Percentiles rank a stretch among this genome's conserved stretches.
phyloP scores from a whole-genome alignment of 805 yeast species.

The Saccharomyces paradoxus region DNA sequence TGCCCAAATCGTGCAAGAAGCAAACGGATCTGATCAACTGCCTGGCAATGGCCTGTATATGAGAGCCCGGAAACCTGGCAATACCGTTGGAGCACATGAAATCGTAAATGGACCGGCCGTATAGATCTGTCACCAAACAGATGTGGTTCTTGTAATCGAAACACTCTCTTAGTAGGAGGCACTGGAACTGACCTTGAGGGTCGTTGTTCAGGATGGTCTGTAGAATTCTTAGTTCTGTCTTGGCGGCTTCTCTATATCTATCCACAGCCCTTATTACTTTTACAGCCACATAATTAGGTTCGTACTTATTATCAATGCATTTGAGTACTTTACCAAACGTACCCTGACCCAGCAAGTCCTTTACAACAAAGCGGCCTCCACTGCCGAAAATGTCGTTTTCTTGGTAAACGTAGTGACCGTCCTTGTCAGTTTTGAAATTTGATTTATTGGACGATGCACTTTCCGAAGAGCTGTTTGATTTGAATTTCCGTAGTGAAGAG shows the following conservation, averaged over 20 bases:
- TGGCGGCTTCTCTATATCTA: conserved; percentile 91
- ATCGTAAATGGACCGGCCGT: conserved; percentile 81
- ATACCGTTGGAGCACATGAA: conserved; percentile 78
- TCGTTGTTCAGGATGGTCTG: conserved; percentile 25
- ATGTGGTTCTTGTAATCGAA: conserved; percentile 91
- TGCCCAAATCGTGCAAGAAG: conserved; percentile 78
- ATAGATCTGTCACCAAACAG: conserved; percentile 82
- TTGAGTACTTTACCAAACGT: conserved; percentile 98
- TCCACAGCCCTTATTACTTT: conserved; percentile 88
- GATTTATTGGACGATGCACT: not conserved
- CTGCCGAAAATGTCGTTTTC: conserved; percentile 54
- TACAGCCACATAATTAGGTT: conserved; percentile 57
- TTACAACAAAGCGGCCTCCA: conserved; percentile 57
- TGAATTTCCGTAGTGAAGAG: not conserved
- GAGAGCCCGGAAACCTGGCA: conserved; percentile 89
- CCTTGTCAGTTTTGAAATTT: conserved; percentile 40
- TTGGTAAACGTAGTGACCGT: conserved; percentile 65
- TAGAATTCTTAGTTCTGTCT: conserved; percentile 80
- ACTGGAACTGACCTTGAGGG: conserved; percentile 54
- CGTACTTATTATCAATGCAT: conserved; percentile 51
- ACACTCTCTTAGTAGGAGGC: conserved; percentile 81
- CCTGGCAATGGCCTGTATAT: conserved; percentile 78
- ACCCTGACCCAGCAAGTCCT: conserved; percentile 79
- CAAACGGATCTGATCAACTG: conserved; percentile 82
- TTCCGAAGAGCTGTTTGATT: not conserved